These are phyloP conservation scores for Xylaria sp. DNA, from an alignment of 2,329 filamentous ascomycete species.

Conservation along the genomic window DNA sequence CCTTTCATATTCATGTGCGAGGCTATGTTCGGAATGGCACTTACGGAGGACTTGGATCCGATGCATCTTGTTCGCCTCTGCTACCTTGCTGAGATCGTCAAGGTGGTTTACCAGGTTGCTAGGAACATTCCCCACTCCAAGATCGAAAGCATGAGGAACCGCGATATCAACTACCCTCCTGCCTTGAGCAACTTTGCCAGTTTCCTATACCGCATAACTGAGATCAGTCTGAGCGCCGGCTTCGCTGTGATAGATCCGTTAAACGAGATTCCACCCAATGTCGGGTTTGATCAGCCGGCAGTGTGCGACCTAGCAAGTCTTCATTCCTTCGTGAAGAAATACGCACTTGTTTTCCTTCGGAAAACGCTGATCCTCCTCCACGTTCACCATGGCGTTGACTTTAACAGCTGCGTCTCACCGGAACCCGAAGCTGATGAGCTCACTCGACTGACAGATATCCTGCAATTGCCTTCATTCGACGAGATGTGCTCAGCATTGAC, in stretches of 20 bases:
- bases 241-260: constrained; percentile 32
- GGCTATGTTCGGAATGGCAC: constrained; percentile 63
- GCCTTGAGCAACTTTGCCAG: constrained; percentile 50
- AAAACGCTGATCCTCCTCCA: constrained; percentile 81
- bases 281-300: constrained; percentile 50
- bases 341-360: constrained; percentile 83
- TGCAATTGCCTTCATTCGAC: constrained; percentile 73
- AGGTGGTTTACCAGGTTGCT: constrained; percentile 61
- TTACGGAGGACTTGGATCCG: constrained; percentile 66
- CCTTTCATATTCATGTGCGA: constrained; percentile 78
- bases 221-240: constrained; percentile 40
- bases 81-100: constrained; percentile 86
- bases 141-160: constrained; percentile 43
- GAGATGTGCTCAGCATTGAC: constrained; percentile 65
- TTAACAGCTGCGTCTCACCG: constrained; percentile 63
- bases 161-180: constrained; percentile 38
- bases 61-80: constrained; percentile 77
- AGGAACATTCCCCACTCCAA: constrained; percentile 47
- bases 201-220: constrained; percentile 47
- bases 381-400: constrained; percentile 82
- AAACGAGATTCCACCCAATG: constrained; percentile 35
- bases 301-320: constrained; percentile 50
- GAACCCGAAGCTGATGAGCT: constrained; percentile 69
- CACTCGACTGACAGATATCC: constrained; percentile 68
- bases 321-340: constrained; percentile 65